phyloP scores from a whole-genome alignment of 306 rosid genomes.

The Myrica gale region DNA sequence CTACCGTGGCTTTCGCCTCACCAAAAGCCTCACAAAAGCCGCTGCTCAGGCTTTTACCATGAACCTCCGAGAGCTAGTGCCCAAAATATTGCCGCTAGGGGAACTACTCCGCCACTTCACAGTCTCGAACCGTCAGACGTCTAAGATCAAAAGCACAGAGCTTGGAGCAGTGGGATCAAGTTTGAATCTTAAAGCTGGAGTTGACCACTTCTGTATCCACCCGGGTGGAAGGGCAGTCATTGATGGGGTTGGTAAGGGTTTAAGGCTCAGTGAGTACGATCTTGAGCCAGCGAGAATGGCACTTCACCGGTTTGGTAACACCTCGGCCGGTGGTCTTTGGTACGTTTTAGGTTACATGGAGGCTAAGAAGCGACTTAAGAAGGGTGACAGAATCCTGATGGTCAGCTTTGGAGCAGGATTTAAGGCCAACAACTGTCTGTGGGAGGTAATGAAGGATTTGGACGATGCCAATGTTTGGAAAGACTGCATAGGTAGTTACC shows the following conservation, averaged over 20 bases:
- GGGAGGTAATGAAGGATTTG: constrained; percentile 78
- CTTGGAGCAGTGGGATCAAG: constrained; percentile 35
- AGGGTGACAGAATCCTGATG: constrained; percentile 69
- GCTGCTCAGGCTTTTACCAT: constrained; percentile 61
- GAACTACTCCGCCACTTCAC: constrained; percentile 43
- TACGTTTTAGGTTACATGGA: constrained; percentile 92
- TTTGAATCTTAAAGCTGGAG: constrained; percentile 57
- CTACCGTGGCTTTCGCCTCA: constrained; percentile 55
- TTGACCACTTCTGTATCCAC: constrained; percentile 75
- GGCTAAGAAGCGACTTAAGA: constrained; percentile 77
- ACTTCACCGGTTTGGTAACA: constrained; percentile 82
- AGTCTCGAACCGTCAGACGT: background rate
- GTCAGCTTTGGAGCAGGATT: constrained; percentile 90
- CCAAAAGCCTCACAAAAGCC: constrained; percentile 61
- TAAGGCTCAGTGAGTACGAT: constrained; percentile 54
- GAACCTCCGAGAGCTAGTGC: constrained; percentile 53
- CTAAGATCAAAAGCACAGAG: background rate
- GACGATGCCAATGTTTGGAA: constrained; percentile 65
- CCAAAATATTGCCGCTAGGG: constrained; percentile 57
- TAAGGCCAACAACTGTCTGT: constrained; percentile 81
- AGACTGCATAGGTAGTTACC: constrained; percentile 56
- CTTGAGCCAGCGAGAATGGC: constrained; percentile 84
- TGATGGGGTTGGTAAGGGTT: constrained; percentile 70
- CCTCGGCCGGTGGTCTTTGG: constrained; percentile 87
- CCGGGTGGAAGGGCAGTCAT: constrained; percentile 79